These are phyloP conservation scores for Teratosphaeria zuluensis DNA, from an alignment of 2,329 filamentous ascomycete genomes.

Conservation along the genomic window DNA sequence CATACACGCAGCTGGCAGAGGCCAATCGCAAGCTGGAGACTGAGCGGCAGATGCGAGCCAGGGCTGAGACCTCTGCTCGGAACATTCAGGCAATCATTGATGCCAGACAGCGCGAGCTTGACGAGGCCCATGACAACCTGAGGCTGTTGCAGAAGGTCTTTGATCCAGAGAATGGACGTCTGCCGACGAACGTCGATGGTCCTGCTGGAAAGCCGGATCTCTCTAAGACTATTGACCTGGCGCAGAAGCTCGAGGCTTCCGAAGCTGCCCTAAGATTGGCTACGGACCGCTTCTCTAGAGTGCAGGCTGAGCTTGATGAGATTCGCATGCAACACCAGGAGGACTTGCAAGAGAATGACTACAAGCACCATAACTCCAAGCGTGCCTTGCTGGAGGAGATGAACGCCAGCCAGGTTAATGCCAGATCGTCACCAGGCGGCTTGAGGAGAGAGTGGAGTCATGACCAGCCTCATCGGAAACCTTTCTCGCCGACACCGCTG, in stretches of 20 bases:
- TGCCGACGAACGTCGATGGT: conserved; percentile 56
- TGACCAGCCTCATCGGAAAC: conserved; percentile 46
- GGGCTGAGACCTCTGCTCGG: conserved; percentile 77
- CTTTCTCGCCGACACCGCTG: conserved; percentile 52
- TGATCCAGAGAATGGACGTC: conserved; percentile 51
- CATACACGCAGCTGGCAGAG: conserved; percentile 76
- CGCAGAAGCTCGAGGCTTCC: conserved; percentile 76
- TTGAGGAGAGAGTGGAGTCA: conserved; percentile 46
- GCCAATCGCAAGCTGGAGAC: conserved; percentile 83
- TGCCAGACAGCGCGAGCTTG: conserved; percentile 68
- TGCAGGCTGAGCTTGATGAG: conserved; percentile 73
- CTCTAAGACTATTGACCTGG: conserved; percentile 59
- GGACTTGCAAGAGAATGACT: conserved; percentile 56
- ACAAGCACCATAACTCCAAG: conserved; percentile 52
- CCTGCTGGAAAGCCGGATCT: conserved; percentile 54
- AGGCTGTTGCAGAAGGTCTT: conserved; percentile 77
- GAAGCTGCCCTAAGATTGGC: conserved; percentile 81
- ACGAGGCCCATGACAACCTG: conserved; percentile 69
- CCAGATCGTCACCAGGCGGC: conserved; percentile 64
- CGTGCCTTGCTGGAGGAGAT: conserved; percentile 79
- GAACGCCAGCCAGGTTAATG: conserved; percentile 67
- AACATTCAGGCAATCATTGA: conserved; percentile 73
- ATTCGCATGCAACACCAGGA: conserved; percentile 65
- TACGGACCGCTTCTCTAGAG: conserved; percentile 67
- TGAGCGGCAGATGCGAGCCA: conserved; percentile 72